Conservation (phyloP, 495 filamentous ascomycete genomes). For the Astrocystis sublimbata region DNA sequence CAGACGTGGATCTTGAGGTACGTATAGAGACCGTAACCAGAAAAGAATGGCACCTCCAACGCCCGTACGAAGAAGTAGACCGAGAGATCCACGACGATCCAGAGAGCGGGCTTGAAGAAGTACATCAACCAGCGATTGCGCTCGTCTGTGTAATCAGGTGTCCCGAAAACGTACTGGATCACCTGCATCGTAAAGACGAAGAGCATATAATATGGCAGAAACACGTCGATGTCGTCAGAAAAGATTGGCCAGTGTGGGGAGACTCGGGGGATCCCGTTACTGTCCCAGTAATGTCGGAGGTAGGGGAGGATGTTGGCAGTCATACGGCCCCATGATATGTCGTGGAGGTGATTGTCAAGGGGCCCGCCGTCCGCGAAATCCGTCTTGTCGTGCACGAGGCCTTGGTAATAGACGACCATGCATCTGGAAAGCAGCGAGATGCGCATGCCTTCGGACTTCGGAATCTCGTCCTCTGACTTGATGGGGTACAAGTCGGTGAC, state of each 20-base stretch:
- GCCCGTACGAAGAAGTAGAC: slow-evolving; percentile 1
- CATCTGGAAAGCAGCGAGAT: slow-evolving; percentile 27
- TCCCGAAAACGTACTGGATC: neutral
- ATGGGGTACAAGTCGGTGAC: neutral
- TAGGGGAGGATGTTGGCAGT: neutral
- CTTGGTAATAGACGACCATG: slow-evolving; percentile 42
- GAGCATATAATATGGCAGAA: neutral
- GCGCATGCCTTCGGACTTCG: slow-evolving; percentile 27
- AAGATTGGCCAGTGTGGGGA: slow-evolving; percentile 1
- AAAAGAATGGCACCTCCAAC: neutral
- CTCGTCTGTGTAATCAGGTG: too few relatives aligned
- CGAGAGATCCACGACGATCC: slow-evolving; percentile 5
- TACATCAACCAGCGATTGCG: neutral
- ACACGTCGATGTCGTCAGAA: neutral
- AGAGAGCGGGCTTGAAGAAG: neutral
- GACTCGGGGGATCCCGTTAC: neutral
- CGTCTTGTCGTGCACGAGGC: slow-evolving; percentile 20
- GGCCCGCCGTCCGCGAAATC: slow-evolving; percentile 1
- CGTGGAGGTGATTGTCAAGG: slow-evolving; percentile 22
- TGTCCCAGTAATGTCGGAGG: neutral
- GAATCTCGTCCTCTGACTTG: neutral
- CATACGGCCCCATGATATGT: neutral
- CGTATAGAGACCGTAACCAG: neutral
- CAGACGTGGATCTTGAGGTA: neutral
- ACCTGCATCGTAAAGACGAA: neutral